A percentile compares a stretch with the other conserved stretches of the same genome.
phyloP scores from a whole-genome alignment of 805 yeast species.

The Candida pseudofarinosa region DNA sequence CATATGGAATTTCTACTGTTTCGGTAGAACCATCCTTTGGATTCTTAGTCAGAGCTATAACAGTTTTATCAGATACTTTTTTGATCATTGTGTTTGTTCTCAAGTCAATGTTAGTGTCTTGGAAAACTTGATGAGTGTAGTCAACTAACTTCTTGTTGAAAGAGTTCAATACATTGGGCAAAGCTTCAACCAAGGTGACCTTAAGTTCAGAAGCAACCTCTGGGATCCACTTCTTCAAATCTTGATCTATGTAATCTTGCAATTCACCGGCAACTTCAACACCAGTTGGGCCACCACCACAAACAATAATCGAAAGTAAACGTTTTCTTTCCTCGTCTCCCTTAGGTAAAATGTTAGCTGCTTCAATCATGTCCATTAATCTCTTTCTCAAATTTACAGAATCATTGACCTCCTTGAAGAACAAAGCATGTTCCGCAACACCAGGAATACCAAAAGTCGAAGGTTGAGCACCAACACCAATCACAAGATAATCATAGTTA shows the following conservation, averaged over 20 bases:
- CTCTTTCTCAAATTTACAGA: constrained; percentile 78
- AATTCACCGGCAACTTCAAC: constrained; percentile 96
- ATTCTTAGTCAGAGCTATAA: constrained; percentile 64
- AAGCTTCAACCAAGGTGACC: constrained; percentile 84
- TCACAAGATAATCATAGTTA: constrained; percentile 77
- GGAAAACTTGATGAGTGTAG: constrained; percentile 78
- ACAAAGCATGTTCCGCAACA: constrained; percentile 81
- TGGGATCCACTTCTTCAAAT: constrained; percentile 85
- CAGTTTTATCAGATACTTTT: constrained; percentile 67
- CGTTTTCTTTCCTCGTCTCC: constrained; percentile 78
- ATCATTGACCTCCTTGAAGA: constrained; percentile 86
- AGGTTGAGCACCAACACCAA: constrained; percentile 94
- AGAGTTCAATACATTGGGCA: constrained; percentile 80
- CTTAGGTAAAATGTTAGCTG: constrained; percentile 75
- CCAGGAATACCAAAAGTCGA: constrained; percentile 95
- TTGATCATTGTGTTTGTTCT: constrained; percentile 85
- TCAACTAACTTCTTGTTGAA: constrained; percentile 65
- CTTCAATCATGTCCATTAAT: constrained; percentile 83
- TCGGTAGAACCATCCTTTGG: constrained; percentile 61
- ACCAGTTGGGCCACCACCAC: constrained; percentile 99
- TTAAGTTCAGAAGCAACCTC: constrained; percentile 75
- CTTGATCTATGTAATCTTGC: constrained; percentile 92
- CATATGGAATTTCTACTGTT: constrained; percentile 71
- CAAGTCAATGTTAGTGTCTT: constrained; percentile 63
- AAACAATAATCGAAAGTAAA: constrained; percentile 82